These are phyloP conservation scores for Rhizopogon rudus DNA, from an alignment of 768 basidiomycete species.

Conservation along the genomic window DNA sequence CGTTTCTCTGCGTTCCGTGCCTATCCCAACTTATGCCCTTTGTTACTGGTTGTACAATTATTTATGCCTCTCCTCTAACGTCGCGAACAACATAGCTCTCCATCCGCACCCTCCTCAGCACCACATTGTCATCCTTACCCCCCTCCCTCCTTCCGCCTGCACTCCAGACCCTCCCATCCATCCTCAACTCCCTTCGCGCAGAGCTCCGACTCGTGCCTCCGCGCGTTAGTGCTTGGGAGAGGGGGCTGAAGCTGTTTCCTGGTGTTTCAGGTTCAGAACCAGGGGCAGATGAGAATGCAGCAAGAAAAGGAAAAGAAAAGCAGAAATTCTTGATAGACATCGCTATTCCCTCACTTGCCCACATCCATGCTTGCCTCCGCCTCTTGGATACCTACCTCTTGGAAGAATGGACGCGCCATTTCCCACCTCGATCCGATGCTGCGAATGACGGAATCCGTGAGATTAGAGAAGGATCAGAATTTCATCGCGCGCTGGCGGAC, in stretches of 20 bases:
- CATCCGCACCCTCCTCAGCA: conserved; percentile 48
- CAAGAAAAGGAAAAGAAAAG: neutral
- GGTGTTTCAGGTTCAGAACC: conserved; percentile 1
- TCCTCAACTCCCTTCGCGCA: conserved; percentile 27
- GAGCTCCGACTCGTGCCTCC: conserved; percentile 37
- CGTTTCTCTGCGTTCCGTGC: neutral
- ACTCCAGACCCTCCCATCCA: conserved; percentile 21
- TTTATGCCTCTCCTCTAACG: neutral
- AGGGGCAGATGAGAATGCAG: neutral
- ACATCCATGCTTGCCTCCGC: conserved; percentile 50
- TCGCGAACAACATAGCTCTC: conserved; percentile 36
- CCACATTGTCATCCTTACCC: conserved; percentile 44
- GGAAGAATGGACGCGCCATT: conserved; percentile 41
- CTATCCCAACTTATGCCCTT: conserved; percentile 7
- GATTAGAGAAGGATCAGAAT: conserved; percentile 6
- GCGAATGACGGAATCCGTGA: conserved; percentile 8
- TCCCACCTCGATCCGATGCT: conserved; percentile 5
- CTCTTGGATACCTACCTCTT: conserved; percentile 62
- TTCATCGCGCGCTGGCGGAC: neutral
- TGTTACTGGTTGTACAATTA: neutral
- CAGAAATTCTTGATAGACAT: neutral
- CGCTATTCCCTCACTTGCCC: conserved; percentile 32
- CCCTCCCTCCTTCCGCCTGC: conserved; percentile 32
- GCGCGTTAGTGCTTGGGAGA: conserved; percentile 33
- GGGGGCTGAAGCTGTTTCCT: conserved; percentile 38